Percentiles rank a stretch among this genome's conserved stretches.
Conservation (phyloP, 1,284 basidiomycete species). For the Hemileia vastatrix region DNA sequence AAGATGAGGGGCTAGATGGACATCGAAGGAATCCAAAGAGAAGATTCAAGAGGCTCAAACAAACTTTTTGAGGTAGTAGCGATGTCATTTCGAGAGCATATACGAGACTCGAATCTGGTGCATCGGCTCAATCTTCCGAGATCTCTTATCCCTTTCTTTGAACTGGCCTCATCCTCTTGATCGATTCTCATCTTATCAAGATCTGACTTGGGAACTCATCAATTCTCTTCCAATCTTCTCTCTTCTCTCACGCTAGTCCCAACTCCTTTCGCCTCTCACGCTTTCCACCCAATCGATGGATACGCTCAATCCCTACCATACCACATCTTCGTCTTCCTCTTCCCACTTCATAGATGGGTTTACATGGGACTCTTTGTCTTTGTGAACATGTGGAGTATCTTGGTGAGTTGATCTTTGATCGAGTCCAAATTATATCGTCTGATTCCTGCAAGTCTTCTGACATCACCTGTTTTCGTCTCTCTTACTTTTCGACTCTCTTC, state of each 20-base stretch:
- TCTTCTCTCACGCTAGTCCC: constrained; percentile 55
- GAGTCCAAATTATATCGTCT: not conserved
- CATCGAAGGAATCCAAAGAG: too few relatives aligned
- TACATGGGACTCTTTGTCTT: constrained; percentile 75
- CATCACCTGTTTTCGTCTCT: not conserved
- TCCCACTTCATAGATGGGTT: constrained; percentile 75
- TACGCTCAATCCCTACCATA: constrained; percentile 90
- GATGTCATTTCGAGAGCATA: too few relatives aligned
- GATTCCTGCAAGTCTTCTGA: not conserved
- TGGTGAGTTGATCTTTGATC: constrained; percentile 55
- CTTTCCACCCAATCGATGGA: constrained; percentile 94
- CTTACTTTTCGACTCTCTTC: constrained; percentile 1
- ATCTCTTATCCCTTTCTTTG: too few relatives aligned
- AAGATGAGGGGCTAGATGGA: too few relatives aligned
- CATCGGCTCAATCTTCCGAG: too few relatives aligned
- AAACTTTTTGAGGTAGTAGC: too few relatives aligned
- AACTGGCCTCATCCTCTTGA: too few relatives aligned
- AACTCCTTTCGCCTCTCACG: constrained; percentile 90
- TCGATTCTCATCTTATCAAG: too few relatives aligned
- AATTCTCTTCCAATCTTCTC: not conserved
- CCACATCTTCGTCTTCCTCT: constrained; percentile 81
- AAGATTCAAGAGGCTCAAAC: too few relatives aligned
- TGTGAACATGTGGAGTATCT: constrained; percentile 84
- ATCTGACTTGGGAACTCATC: not conserved
- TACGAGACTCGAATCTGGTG: too few relatives aligned